These are phyloP conservation scores for Arachis hypogaea DNA, from an alignment of 306 rosid genomes.

Conservation along the genomic window DNA sequence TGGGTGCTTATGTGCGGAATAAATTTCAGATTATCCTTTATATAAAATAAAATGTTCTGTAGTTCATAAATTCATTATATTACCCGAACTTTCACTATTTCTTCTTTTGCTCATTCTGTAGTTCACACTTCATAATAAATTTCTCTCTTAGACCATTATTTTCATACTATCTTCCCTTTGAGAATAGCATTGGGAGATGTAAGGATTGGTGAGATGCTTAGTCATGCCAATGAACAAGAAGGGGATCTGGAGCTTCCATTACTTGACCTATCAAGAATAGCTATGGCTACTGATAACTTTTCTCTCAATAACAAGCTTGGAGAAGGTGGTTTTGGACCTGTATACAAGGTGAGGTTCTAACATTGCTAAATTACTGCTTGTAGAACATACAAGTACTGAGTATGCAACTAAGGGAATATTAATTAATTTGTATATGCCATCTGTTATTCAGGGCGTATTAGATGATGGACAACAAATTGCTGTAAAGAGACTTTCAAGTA, in stretches of 20 bases:
- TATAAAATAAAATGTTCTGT: too few species aligned
- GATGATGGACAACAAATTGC: slow-evolving; percentile 47
- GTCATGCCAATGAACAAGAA: neutral
- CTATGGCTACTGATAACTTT: slow-evolving; percentile 48
- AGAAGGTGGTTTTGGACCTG: slow-evolving; percentile 62
- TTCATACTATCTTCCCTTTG: too few species aligned
- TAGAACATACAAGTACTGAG: neutral
- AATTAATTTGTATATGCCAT: neutral
- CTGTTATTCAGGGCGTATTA: slow-evolving; percentile 41
- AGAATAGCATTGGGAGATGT: too few species aligned
- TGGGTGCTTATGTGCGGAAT: too few species aligned
- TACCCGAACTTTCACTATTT: too few species aligned
- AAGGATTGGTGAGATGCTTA: too few species aligned
- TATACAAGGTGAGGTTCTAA: slow-evolving; percentile 41
- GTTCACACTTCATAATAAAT: too few species aligned
- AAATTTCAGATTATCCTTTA: too few species aligned
- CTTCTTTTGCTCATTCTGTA: too few species aligned
- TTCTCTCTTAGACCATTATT: too few species aligned
- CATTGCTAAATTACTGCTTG: neutral
- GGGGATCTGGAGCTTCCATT: slow-evolving; percentile 59
- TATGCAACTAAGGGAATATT: neutral
- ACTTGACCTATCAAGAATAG: slow-evolving; percentile 36
- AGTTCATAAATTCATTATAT: too few species aligned
- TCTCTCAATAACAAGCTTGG: slow-evolving; percentile 48
- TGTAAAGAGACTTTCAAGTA: slow-evolving; percentile 50